phyloP scores from a whole-genome alignment of 1,139 yeast genomes.

The Geotrichum cucujoidarum region DNA sequence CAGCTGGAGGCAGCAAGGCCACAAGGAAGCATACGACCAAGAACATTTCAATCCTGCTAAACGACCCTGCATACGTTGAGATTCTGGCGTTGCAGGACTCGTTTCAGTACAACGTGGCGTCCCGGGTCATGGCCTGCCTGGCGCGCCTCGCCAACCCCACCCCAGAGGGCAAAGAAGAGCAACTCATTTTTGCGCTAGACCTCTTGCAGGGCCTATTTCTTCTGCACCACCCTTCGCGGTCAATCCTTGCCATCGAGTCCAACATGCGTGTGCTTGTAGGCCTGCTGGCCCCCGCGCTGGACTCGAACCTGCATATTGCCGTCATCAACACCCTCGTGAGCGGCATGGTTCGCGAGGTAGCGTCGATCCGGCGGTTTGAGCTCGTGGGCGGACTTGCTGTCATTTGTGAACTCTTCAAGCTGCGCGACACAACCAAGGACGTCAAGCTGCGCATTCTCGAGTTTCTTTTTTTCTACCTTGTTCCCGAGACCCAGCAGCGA shows the following conservation, averaged over 20 bases:
- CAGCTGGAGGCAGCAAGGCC: too few species aligned
- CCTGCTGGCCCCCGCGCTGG: constrained; percentile 14
- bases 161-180: constrained; percentile 16
- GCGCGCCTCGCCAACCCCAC: constrained; percentile 21
- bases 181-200: constrained; percentile 36
- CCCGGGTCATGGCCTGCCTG: constrained; percentile 36
- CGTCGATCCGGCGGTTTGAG: constrained; percentile 59
- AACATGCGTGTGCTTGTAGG: constrained; percentile 19
- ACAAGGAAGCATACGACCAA: neutral
- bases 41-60: constrained; percentile 1
- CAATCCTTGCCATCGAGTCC: constrained; percentile 40
- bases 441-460: constrained; percentile 59
- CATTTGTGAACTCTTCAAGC: constrained; percentile 45
- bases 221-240: constrained; percentile 55
- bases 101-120: constrained; percentile 47
- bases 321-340: constrained; percentile 57
- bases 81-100: constrained; percentile 50
- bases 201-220: constrained; percentile 59
- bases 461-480: constrained; percentile 63
- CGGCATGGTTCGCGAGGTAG: constrained; percentile 53
- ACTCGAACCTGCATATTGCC: constrained; percentile 40
- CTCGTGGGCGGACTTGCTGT: constrained; percentile 51
- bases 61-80: constrained; percentile 23
- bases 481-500: constrained; percentile 50
- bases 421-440: constrained; percentile 36